phyloP scores from a whole-genome alignment of 1,139 yeast genomes.

The Kodamaea arcana region DNA sequence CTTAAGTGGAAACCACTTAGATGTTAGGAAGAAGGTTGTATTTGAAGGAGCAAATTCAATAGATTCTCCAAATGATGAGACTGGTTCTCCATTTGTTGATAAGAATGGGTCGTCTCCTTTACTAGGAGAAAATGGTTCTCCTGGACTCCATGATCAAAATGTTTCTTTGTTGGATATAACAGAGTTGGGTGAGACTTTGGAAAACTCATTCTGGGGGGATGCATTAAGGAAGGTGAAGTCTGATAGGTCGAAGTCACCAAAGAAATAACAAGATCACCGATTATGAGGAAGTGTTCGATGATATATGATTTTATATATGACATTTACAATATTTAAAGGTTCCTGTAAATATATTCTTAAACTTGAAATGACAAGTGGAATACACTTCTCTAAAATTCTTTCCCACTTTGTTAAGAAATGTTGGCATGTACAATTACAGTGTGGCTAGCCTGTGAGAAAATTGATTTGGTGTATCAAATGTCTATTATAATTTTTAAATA shows the following conservation, averaged over 20 bases:
- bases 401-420: no score
- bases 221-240: slow-evolving; percentile 19
- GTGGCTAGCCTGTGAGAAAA: no score
- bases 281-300: slow-evolving; percentile 2
- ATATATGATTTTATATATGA: no score
- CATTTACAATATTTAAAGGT: no score
- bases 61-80: slow-evolving; percentile 2
- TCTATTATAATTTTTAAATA: no score
- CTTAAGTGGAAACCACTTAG: slow-evolving; percentile 7
- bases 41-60: slow-evolving; percentile 15
- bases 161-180: slow-evolving; percentile 21
- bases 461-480: no score
- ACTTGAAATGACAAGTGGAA: no score
- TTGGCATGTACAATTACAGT: no score
- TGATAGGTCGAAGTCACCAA: slow-evolving; percentile 3
- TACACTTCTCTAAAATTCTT: no score
- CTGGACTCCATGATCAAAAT: slow-evolving; percentile 9
- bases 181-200: slow-evolving; percentile 19
- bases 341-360: no score
- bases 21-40: slow-evolving; percentile 13
- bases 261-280: no score
- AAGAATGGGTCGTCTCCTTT: slow-evolving; percentile 3
- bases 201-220: slow-evolving; percentile 26
- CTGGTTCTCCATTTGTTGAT: slow-evolving; percentile 1
- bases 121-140: slow-evolving; percentile 9